Base-by-base conservation (phyloP, 2,329 filamentous ascomycete genomes). In the Acephala macrosclerotiorum region DNA sequence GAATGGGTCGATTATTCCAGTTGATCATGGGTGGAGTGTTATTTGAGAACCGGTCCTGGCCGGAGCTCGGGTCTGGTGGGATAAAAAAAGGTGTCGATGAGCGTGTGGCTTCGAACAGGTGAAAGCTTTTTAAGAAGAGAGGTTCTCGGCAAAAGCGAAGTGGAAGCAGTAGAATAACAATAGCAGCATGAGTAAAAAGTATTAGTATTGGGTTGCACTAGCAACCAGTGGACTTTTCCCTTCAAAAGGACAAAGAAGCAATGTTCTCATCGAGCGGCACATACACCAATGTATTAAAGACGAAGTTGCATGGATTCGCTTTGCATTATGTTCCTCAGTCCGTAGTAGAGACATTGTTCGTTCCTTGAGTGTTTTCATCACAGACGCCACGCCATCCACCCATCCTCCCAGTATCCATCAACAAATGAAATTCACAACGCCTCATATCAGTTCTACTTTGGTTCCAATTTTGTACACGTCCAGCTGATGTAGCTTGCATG, bases 11-110 rank as follows among this genome's bases (percentile, higher is more conserved):
- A 71, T 73, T 4, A 47, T 80, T 63, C 78, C 78, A 0, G 74
- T 80, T 2, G 78, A 79, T 60, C 75, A 75, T 53, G 77, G 75
- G 0, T 79, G 78, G 78, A 73, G 75, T 9, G 74, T 74, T 20
- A 72, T 79, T 26, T 79, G 56, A 69, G 14, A 9, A 33, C 4
- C 9, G 4, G 29, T 33, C 9, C 9, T 33, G 29, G 9, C n/a
- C n/a, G n/a, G n/a, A n/a, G n/a, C n/a, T n/a, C n/a, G n/a, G n/a
- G n/a, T n/a, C n/a, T n/a, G n/a, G n/a, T n/a, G n/a, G n/a, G n/a
- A n/a, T n/a, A n/a, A n/a, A n/a, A n/a, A n/a, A n/a, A n/a, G n/a
- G n/a, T n/a, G n/a, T n/a, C n/a, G n/a, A n/a, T n/a, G n/a, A n/a
- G n/a, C n/a, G n/a, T n/a, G n/a, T n/a, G n/a, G n/a, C n/a, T n/a